These are phyloP conservation scores for Blastomyces silverae DNA, from an alignment of 2,329 filamentous ascomycete species.

Conservation along the genomic window DNA sequence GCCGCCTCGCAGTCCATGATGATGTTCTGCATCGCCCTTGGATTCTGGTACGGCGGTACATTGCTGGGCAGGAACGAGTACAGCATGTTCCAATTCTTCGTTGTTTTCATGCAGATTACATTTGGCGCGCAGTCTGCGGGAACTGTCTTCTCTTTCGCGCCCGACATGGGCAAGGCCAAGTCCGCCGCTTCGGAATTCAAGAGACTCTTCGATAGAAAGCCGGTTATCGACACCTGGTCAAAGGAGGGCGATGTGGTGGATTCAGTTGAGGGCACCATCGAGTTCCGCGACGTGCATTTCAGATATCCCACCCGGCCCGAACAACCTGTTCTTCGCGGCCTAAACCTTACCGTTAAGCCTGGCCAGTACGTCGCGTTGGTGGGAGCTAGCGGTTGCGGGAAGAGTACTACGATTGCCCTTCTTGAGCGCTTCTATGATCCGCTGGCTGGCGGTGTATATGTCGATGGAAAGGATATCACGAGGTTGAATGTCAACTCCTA, in stretches of 20 bases:
- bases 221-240: constrained; percentile 76
- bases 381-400: constrained; percentile 89
- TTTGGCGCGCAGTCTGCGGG: constrained; percentile 91
- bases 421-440: constrained; percentile 95
- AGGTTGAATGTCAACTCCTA: constrained; percentile 79
- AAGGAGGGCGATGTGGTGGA: constrained; percentile 57
- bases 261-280: constrained; percentile 66
- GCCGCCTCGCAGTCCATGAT: constrained; percentile 76
- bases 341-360: constrained; percentile 52
- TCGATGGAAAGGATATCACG: constrained; percentile 78
- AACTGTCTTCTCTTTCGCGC: constrained; percentile 79
- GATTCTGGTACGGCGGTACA: constrained; percentile 86
- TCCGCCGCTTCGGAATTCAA: constrained; percentile 75
- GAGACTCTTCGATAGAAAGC: constrained; percentile 73
- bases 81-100: constrained; percentile 78
- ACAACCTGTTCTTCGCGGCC: constrained; percentile 80
- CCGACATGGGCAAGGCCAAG: constrained; percentile 89
- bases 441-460: constrained; percentile 66
- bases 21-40: constrained; percentile 76
- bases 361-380: constrained; percentile 63
- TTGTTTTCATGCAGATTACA: constrained; percentile 80
- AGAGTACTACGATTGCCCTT: constrained; percentile 85
- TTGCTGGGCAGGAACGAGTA: constrained; percentile 67
- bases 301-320: constrained; percentile 86
- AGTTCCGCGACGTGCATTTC: constrained; percentile 91